Percentiles rank a stretch among this genome's conserved stretches.
phyloP scores from a whole-genome alignment of 495 filamentous ascomycete species.

The Trichocladium uniseriatum region DNA sequence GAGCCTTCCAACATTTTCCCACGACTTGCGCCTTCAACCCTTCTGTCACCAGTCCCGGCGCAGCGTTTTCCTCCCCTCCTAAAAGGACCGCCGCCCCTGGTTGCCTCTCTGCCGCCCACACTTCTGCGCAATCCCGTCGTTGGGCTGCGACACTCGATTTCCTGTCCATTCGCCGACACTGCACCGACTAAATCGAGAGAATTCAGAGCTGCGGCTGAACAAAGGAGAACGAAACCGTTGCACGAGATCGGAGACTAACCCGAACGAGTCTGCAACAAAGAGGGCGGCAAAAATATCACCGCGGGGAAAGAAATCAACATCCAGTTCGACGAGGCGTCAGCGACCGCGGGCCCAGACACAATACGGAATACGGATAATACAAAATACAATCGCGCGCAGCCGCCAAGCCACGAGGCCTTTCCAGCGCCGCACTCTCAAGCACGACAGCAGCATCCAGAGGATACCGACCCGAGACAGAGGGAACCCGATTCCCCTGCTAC shows the following conservation, averaged over 20 bases:
- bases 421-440: background rate
- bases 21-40: background rate
- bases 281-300: background rate
- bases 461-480: background rate
- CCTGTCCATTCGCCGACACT: slow-evolving; percentile 8
- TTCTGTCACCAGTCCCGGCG: slow-evolving; percentile 12
- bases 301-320: background rate
- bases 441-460: background rate
- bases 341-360: no score
- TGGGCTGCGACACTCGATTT: slow-evolving; percentile 4
- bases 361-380: no score
- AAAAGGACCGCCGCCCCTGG: slow-evolving; percentile 19
- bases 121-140: slow-evolving; percentile 9
- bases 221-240: slow-evolving; percentile 8
- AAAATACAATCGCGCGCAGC: background rate
- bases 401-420: background rate
- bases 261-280: slow-evolving; percentile 10
- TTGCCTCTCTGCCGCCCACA: slow-evolving; percentile 18
- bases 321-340: no score
- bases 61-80: slow-evolving; percentile 5
- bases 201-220: slow-evolving; percentile 5
- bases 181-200: background rate
- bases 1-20: background rate
- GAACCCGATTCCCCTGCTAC: no score
- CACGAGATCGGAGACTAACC: background rate